phyloP scores from a whole-genome alignment of 495 filamentous ascomycete genomes.

The Penicillium nucicola region DNA sequence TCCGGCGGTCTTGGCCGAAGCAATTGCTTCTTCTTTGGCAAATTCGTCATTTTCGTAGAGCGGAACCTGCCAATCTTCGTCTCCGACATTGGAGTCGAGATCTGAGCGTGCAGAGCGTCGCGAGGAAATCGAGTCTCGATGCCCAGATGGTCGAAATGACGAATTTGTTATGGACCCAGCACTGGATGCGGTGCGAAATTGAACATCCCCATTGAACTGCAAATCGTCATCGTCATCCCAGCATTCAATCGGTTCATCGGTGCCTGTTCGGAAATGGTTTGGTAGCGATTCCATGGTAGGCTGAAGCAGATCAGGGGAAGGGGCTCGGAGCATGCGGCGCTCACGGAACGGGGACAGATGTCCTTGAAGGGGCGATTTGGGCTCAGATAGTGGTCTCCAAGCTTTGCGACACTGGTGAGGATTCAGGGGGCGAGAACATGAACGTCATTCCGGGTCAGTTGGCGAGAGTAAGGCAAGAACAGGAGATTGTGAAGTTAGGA shows the following conservation, averaged over 20 bases:
- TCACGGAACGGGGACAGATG: background rate
- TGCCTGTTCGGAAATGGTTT: conserved; percentile 50
- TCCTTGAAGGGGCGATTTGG: background rate
- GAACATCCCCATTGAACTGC: conserved; percentile 68
- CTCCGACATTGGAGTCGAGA: conserved; percentile 66
- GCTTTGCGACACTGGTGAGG: conserved; percentile 22
- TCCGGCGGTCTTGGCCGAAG: conserved; percentile 79
- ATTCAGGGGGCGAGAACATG: conserved; percentile 13
- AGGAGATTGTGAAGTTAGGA: background rate
- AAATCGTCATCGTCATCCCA: conserved; percentile 88
- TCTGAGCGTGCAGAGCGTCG: conserved; percentile 77
- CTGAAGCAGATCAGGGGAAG: background rate
- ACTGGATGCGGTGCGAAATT: conserved; percentile 61
- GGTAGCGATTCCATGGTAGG: conserved; percentile 55
- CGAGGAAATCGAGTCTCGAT: conserved; percentile 74
- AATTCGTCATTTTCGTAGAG: conserved; percentile 75
- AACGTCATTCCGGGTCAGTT: conserved; percentile 36
- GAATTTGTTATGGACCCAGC: conserved; percentile 52
- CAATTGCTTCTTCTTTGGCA: conserved; percentile 77
- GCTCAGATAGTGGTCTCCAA: conserved; percentile 20
- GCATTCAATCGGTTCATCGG: conserved; percentile 66
- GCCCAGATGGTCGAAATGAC: conserved; percentile 49
- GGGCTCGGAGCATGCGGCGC: background rate
- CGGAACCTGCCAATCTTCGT: conserved; percentile 83
- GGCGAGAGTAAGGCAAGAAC: background rate